Evolutionary conservation across 2,329 filamentous ascomycete species (phyloP).

Genomic region (Zymoseptoria brevis): DNA sequence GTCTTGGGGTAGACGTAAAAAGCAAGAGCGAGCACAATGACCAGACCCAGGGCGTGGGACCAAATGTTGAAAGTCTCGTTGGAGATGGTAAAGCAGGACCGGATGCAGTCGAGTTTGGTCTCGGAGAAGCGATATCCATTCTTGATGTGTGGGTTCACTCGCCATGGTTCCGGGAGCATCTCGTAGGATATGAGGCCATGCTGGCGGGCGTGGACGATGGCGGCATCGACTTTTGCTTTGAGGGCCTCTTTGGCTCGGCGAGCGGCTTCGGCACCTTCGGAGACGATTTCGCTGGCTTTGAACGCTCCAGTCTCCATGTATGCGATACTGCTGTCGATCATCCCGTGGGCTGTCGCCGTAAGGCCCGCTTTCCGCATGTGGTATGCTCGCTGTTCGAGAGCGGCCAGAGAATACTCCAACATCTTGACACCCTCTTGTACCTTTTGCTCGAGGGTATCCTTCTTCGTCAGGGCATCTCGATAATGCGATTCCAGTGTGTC

Average conservation of each 20-base stretch:
- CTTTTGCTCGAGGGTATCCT: constrained; percentile 86
- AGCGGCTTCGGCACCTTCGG: constrained; percentile 76
- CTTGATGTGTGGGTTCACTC: constrained; percentile 87
- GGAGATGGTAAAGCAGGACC: constrained; percentile 66
- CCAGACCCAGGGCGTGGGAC: constrained; percentile 84
- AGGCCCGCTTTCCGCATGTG: constrained; percentile 72
- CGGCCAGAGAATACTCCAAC: constrained; percentile 74
- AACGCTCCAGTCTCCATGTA: constrained; percentile 73
- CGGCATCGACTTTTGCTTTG: constrained; percentile 62
- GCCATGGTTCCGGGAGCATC: constrained; percentile 85
- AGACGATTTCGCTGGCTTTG: constrained; percentile 66
- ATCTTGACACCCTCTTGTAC: constrained; percentile 78
- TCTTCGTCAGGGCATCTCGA: constrained; percentile 73
- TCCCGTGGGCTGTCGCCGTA: constrained; percentile 59
- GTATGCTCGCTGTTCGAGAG: constrained; percentile 75
- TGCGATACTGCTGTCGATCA: constrained; percentile 71
- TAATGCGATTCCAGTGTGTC: constrained; percentile 86
- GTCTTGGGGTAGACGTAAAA: constrained; percentile 94
- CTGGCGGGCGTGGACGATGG: constrained; percentile 72
- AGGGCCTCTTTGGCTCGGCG: constrained; percentile 62
- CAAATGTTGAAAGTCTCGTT: constrained; percentile 98
- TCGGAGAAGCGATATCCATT: constrained; percentile 90
- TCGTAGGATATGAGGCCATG: constrained; percentile 80
- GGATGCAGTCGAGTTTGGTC: constrained; percentile 80
- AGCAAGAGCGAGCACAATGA: constrained; percentile 78